Conservation (phyloP, 345 rosid species). For the Durio zibethinus region DNA sequence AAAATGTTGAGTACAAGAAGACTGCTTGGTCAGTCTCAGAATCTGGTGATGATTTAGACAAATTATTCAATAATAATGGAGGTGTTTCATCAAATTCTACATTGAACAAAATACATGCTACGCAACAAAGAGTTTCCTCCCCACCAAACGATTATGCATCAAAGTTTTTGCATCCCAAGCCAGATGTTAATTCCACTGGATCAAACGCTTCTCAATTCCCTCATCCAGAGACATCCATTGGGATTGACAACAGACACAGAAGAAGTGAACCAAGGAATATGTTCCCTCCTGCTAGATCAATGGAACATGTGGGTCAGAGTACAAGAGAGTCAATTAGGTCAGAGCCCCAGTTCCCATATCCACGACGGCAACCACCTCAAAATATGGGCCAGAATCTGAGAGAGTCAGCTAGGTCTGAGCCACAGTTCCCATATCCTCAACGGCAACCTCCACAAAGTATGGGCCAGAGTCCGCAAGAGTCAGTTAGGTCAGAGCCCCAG, state of each 20-base stretch:
- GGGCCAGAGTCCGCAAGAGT: slow-evolving; percentile 19
- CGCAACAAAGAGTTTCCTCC: background rate
- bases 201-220: slow-evolving; percentile 7
- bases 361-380: slow-evolving; percentile 24
- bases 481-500: slow-evolving; percentile 26
- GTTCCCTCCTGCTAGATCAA: slow-evolving; percentile 19
- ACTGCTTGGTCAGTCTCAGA: slow-evolving; percentile 18
- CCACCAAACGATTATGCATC: background rate
- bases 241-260: slow-evolving; percentile 41
- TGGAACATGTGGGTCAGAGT: slow-evolving; percentile 20
- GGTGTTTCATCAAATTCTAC: slow-evolving; percentile 5
- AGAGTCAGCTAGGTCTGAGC: slow-evolving; percentile 23
- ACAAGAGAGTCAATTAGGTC: slow-evolving; percentile 22
- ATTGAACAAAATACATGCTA: background rate
- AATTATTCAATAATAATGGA: background rate
- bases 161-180: background rate
- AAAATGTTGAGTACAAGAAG: slow-evolving; percentile 9
- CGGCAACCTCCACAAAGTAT: slow-evolving; percentile 20
- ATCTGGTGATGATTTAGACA: slow-evolving; percentile 8
- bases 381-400: slow-evolving; percentile 20
- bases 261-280: slow-evolving; percentile 41
- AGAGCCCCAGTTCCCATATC: slow-evolving; percentile 25
- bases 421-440: slow-evolving; percentile 24
- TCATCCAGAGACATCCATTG: slow-evolving; percentile 18
- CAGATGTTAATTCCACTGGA: slow-evolving; percentile 4